A percentile compares a stretch with the other conserved stretches of the same genome.
Conservation (phyloP, 2,329 filamentous ascomycete species). For the Triangularia setosa region DNA sequence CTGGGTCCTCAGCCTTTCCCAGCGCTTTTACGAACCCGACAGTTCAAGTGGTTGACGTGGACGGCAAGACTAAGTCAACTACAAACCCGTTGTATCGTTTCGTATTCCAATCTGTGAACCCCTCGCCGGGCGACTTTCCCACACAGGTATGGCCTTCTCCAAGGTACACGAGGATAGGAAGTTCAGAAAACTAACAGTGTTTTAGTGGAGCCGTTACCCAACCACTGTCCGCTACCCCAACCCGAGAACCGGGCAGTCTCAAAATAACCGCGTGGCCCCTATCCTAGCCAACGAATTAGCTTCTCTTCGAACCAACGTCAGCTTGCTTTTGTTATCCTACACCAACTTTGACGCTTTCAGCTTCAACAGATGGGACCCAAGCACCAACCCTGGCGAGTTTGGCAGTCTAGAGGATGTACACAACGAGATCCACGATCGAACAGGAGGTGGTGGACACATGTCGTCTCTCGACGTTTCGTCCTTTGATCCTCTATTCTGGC, state of each 20-base stretch:
- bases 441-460: slow-evolving; percentile 48
- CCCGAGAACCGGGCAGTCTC: slow-evolving; percentile 15
- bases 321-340: slow-evolving; percentile 24
- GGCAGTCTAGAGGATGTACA: slow-evolving; percentile 37
- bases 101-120: slow-evolving; percentile 25
- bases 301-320: slow-evolving; percentile 26
- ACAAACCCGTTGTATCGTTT: slow-evolving; percentile 31
- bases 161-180: not conserved
- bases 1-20: slow-evolving; percentile 21
- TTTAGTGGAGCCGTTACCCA: slow-evolving; percentile 22
- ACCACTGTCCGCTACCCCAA: slow-evolving; percentile 27
- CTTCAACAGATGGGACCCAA: slow-evolving; percentile 25
- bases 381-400: slow-evolving; percentile 19
- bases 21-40: slow-evolving; percentile 18
- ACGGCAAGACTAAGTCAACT: slow-evolving; percentile 23
- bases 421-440: slow-evolving; percentile 35
- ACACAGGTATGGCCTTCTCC: not conserved
- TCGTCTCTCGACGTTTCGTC: slow-evolving; percentile 51
- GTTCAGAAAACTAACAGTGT: not conserved
- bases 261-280: slow-evolving; percentile 26
- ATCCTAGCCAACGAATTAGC: slow-evolving; percentile 28
- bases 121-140: slow-evolving; percentile 21
- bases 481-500: slow-evolving; percentile 58
- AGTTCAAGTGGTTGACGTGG: slow-evolving; percentile 25
- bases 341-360: slow-evolving; percentile 26